Evolutionary conservation across 257 asterid genomes (phyloP).

Genomic region (Primulina eburnea): DNA sequence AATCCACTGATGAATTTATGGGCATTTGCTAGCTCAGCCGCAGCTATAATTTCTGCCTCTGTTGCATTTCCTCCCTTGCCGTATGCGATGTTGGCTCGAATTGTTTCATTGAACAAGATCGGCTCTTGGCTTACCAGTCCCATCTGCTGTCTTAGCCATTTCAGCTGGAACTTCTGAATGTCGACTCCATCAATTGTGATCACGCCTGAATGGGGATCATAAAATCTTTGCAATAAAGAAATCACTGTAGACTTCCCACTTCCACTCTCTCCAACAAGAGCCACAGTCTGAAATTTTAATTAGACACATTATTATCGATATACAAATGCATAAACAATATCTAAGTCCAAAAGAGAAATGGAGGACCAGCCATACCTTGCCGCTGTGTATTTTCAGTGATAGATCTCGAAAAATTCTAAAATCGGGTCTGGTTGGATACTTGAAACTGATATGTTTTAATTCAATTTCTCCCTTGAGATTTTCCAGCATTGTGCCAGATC

Average conservation of each 20-base stretch:
- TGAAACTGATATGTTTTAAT: constrained; percentile 46
- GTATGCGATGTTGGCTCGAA: constrained; percentile 64
- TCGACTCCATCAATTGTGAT: constrained; percentile 57
- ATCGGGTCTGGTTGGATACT: constrained; percentile 60
- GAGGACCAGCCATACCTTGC: constrained; percentile 39
- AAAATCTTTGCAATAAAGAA: constrained; percentile 52
- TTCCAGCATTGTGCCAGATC: constrained; percentile 44
- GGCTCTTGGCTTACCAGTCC: constrained; percentile 85
- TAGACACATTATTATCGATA: neutral
- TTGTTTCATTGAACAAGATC: constrained; percentile 51
- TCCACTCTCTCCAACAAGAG: constrained; percentile 80
- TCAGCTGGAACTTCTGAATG: constrained; percentile 47
- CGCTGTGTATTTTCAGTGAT: constrained; percentile 44
- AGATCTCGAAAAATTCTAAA: constrained; percentile 48
- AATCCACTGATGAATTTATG: constrained; percentile 67
- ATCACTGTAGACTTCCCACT: constrained; percentile 79
- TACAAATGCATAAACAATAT: constrained; percentile 1
- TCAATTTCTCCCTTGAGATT: constrained; percentile 52
- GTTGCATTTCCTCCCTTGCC: constrained; percentile 57
- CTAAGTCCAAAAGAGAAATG: neutral
- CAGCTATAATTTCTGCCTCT: constrained; percentile 60
- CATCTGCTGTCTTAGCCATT: constrained; percentile 73
- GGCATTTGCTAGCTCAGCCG: constrained; percentile 69
- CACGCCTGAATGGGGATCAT: constrained; percentile 54
- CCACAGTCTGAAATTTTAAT: constrained; percentile 43